Evolutionary conservation across 2,329 filamentous ascomycete genomes (phyloP).

Genomic region (Apiospora pterosperma): DNA sequence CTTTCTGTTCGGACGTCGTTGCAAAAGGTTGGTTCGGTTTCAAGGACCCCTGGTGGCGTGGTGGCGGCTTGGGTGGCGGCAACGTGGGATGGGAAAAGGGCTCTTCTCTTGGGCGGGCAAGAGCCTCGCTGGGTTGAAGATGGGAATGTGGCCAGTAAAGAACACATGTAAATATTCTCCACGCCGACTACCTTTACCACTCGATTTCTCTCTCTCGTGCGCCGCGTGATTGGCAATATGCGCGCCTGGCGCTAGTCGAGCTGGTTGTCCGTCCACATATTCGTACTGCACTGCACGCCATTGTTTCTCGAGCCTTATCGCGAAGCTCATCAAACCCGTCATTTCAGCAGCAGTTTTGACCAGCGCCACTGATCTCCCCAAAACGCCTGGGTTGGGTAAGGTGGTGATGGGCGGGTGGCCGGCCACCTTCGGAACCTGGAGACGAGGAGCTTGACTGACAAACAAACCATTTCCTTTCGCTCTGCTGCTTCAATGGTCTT

Average conservation of each 20-base stretch:
- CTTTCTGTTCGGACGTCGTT: background rate
- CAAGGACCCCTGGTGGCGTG: background rate
- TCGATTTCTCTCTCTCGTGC: background rate
- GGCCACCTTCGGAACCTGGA: background rate
- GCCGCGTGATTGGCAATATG: background rate
- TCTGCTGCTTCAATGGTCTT: background rate
- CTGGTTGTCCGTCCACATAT: background rate
- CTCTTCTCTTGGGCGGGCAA: background rate
- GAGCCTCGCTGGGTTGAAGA: background rate
- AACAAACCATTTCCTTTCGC: background rate
- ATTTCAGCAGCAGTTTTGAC: background rate
- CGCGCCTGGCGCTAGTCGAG: background rate
- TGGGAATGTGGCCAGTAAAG: background rate
- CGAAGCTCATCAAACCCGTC: background rate
- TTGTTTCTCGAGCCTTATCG: too few relatives aligned
- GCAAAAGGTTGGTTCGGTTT: background rate
- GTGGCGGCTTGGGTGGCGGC: background rate
- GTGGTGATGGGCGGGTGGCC: background rate
- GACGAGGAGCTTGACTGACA: background rate
- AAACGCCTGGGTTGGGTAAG: background rate
- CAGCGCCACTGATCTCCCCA: background rate
- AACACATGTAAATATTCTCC: too few relatives aligned
- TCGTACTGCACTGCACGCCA: background rate
- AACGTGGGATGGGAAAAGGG: background rate
- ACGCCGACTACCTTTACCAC: too few relatives aligned